Evolutionary conservation across 129 eudicot species (phyloP).

Genomic region (carrot (Daucus carota)): DNA sequence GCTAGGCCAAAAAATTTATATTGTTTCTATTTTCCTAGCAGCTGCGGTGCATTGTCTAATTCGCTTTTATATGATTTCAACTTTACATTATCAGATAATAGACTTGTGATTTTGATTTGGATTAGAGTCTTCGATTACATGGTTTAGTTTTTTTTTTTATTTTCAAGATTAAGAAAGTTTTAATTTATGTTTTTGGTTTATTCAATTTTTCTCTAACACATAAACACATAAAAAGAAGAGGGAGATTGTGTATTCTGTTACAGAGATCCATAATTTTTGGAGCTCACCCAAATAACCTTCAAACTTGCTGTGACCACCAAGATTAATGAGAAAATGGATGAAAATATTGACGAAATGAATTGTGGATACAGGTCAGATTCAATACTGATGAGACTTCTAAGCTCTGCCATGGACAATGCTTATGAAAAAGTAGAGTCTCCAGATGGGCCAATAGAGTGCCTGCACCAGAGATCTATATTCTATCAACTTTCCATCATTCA

Average conservation of each 20-base stretch:
- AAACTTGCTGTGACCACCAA: neutral
- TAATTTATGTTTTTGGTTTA: too few relatives aligned
- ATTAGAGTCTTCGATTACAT: too few relatives aligned
- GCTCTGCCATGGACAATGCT: slow-evolving; percentile 60
- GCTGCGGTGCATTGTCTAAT: too few relatives aligned
- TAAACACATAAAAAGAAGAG: too few relatives aligned
- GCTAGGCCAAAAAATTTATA: too few relatives aligned
- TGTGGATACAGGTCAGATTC: slow-evolving; percentile 37
- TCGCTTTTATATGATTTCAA: too few relatives aligned
- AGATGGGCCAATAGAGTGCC: slow-evolving; percentile 41
- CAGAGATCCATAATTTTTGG: slow-evolving; percentile 1
- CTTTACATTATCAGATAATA: too few relatives aligned
- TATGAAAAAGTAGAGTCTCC: slow-evolving; percentile 38
- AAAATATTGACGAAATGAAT: slow-evolving; percentile 33
- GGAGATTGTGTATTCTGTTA: too few relatives aligned
- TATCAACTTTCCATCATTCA: slow-evolving; percentile 60
- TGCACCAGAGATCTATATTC: slow-evolving; percentile 51
- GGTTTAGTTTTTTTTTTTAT: neutral
- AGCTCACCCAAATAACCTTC: neutral
- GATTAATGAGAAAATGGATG: slow-evolving; percentile 28
- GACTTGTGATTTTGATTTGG: too few relatives aligned
- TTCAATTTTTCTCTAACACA: too few relatives aligned
- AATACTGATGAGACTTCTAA: slow-evolving; percentile 41
- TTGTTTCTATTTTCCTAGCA: slow-evolving; percentile 19
- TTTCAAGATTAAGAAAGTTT: too few relatives aligned